Evolutionary conservation across 2,329 filamentous ascomycete genomes (phyloP).

Genomic region (Cryoendolithus antarcticus): DNA sequence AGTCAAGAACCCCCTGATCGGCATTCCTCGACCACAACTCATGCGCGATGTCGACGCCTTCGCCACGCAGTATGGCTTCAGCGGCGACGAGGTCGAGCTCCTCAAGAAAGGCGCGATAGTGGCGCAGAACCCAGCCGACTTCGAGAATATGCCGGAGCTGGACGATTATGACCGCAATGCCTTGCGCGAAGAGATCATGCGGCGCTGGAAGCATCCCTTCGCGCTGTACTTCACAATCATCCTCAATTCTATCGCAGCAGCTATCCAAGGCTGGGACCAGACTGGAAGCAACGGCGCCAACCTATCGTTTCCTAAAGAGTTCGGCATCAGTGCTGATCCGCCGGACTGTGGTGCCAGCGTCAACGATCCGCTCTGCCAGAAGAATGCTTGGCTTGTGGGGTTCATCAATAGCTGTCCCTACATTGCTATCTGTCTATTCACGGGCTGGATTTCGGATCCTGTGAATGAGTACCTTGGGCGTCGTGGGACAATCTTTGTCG

Average conservation of each 20-base stretch:
- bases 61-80: slow-evolving; percentile 34
- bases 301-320: slow-evolving; percentile 33
- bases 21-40: slow-evolving; percentile 39
- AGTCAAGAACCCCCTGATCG: slow-evolving; percentile 45
- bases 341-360: slow-evolving; percentile 1
- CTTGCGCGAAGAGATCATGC: slow-evolving; percentile 33
- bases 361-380: slow-evolving; percentile 4
- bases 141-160: slow-evolving; percentile 32
- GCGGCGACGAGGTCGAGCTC: slow-evolving; percentile 27
- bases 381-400: slow-evolving; percentile 49
- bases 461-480: slow-evolving; percentile 28
- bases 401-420: slow-evolving; percentile 51
- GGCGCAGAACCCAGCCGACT: slow-evolving; percentile 36
- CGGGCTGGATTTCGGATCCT: slow-evolving; percentile 31
- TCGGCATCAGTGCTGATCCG: slow-evolving; percentile 20
- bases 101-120: slow-evolving; percentile 38
- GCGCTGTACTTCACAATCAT: slow-evolving; percentile 39
- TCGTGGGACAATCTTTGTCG: slow-evolving; percentile 27
- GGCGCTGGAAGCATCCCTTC: slow-evolving; percentile 39
- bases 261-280: slow-evolving; percentile 42
- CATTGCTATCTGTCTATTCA: slow-evolving; percentile 27
- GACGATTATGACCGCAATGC: slow-evolving; percentile 29
- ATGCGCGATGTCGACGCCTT: slow-evolving; percentile 44
- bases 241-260: slow-evolving; percentile 40
- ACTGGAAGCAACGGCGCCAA: slow-evolving; percentile 43